Percentiles rank a stretch among this genome's conserved stretches.
These are phyloP conservation scores for Populus tremula DNA, from an alignment of 345 rosid species.

Conservation along the genomic window DNA sequence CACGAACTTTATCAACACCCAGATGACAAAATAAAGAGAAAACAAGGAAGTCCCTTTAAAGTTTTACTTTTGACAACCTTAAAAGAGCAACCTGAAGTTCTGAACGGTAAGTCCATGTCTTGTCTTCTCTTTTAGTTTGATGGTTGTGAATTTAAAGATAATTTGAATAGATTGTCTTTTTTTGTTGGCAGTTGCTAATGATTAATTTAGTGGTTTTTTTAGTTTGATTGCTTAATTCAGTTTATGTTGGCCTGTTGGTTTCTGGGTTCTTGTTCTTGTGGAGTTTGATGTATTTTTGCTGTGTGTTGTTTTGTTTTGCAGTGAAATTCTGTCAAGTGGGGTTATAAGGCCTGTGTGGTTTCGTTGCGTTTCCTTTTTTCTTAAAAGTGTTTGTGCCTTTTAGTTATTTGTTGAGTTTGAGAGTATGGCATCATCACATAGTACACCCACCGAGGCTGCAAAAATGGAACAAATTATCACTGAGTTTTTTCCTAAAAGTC, in stretches of 20 bases:
- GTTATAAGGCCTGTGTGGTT: neutral
- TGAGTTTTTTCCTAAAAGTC: constrained; percentile 86
- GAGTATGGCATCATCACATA: constrained; percentile 57
- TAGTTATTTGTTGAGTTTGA: neutral
- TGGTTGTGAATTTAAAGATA: neutral
- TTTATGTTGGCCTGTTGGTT: neutral
- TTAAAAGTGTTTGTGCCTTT: constrained; percentile 19
- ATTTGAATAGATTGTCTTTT: neutral
- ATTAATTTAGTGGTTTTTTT: neutral
- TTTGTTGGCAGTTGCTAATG: neutral
- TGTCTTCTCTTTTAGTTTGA: neutral
- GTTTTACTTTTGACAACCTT: neutral
- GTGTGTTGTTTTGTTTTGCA: constrained; percentile 18
- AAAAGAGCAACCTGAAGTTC: neutral
- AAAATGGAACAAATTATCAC: constrained; percentile 81
- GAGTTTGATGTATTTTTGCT: constrained; percentile 12
- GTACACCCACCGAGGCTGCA: constrained; percentile 58
- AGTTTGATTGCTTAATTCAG: neutral
- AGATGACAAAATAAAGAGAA: neutral
- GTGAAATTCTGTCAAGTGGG: constrained; percentile 12
- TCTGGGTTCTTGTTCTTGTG: neutral
- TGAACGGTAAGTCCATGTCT: neutral
- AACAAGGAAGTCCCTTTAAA: neutral
- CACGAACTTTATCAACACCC: neutral
- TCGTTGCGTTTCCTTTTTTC: constrained; percentile 11